Percentiles rank a stretch among this genome's conserved stretches.
Conservation (phyloP, 2,329 filamentous ascomycete species). For the Apiospora marii region DNA sequence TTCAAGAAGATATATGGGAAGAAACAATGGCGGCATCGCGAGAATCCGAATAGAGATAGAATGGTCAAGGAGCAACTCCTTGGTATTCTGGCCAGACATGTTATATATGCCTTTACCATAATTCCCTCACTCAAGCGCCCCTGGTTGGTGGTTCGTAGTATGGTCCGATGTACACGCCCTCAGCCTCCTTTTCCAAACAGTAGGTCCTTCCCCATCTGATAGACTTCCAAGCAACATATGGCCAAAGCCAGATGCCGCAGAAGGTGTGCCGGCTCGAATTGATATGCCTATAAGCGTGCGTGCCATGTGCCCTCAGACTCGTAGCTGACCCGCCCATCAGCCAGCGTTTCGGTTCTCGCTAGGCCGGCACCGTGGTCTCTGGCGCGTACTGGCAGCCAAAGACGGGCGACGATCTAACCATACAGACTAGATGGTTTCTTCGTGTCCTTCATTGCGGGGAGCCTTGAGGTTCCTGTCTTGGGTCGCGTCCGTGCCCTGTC, state of each 20-base stretch:
- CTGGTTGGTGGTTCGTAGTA: no score
- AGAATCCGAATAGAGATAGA: no score
- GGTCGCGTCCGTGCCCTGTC: not conserved
- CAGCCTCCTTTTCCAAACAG: no score
- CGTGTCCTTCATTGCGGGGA: not conserved
- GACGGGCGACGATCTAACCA: not conserved
- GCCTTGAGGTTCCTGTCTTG: not conserved
- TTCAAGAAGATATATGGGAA: no score
- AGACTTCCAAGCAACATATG: not conserved
- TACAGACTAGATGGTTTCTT: not conserved
- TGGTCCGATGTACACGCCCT: no score
- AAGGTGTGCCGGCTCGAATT: not conserved
- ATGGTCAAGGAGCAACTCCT: no score
- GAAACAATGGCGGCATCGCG: no score
- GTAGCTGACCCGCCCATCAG: slow-evolving; percentile 1
- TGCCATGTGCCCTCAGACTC: not conserved
- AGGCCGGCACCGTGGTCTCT: not conserved
- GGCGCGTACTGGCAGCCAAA: slow-evolving; percentile 13
- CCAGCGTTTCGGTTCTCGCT: not conserved
- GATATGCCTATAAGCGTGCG: no score
- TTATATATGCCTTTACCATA: no score
- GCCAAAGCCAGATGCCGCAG: not conserved
- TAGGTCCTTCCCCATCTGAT: no score
- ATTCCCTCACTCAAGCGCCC: no score
- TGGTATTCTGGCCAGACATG: no score